Evolutionary conservation across 2,329 filamentous ascomycete species (phyloP), one percentile per base, ranked within the genome.

Genomic region (Alternaria sp.): DNA sequence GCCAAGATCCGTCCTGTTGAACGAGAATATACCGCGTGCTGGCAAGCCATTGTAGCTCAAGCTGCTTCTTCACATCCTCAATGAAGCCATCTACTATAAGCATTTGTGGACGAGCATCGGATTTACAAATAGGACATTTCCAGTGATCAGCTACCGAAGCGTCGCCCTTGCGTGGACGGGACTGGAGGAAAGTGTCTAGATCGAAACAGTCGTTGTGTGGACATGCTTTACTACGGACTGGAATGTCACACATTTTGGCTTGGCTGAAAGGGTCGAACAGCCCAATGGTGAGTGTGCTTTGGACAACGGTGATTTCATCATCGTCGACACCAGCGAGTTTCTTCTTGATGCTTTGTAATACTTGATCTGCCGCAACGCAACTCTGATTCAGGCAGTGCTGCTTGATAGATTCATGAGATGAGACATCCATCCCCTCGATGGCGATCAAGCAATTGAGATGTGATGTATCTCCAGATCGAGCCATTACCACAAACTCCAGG

Each of bases 191-290:
- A 1, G 87, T 94, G 20, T 91, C 86, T 8, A 97, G 87, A 75
- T 98, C 94, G 74, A 98, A 97, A 74, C 93, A 97, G 74, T 97
- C 92, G 36, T 90, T 82, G 74, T 99, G 94, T 25, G 82, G 81
- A 76, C 95, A 99, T 3, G 77, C 69, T 8, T 72, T 81, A 27
- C 92, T 89, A 28, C 94, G 89, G 2, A 90, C 92, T 1, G 95
- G 94, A 0, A 85, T 83, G 5, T 86, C 81, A 74, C 91, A 93
- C 11, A 95, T 78, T 8, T 66, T 71, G 36, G 74, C 76, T 41
- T 74, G 76, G 49, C 75, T 79, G 65, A 83, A 81, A 0, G 84
- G 83, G 55, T 85, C 84, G 61, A 80, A 77, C 12, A 85, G 71
- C 7, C 74, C 77, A 63, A 85, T 81, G 5, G 76, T 81, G 12